These are phyloP conservation scores for Dactylorhiza incarnata DNA, from an alignment of 106 monocot species.

Conservation along the genomic window DNA sequence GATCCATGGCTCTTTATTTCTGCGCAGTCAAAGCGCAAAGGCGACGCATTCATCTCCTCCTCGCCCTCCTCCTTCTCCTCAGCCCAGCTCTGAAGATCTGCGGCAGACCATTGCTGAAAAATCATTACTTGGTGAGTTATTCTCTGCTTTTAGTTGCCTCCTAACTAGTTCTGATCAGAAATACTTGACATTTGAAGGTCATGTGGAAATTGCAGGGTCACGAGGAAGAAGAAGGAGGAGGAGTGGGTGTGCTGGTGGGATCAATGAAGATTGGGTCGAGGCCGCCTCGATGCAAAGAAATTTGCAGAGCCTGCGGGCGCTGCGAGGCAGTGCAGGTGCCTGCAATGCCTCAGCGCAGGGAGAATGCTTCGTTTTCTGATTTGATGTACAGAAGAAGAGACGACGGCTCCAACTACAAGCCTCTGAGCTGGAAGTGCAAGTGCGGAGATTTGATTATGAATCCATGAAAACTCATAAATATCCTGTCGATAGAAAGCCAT, in stretches of 20 bases:
- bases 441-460: slow-evolving; percentile 18
- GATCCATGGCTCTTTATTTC: background rate
- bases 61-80: slow-evolving; percentile 9
- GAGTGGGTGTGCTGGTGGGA: background rate
- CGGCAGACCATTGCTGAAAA: slow-evolving; percentile 4
- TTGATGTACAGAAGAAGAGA: slow-evolving; percentile 4
- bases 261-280: slow-evolving; percentile 11
- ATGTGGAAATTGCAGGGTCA: background rate
- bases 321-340: slow-evolving; percentile 21
- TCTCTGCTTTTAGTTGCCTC: background rate
- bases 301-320: slow-evolving; percentile 10
- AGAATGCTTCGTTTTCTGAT: background rate
- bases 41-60: background rate
- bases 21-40: background rate
- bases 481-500: too few relatives aligned
- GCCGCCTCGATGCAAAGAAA: slow-evolving; percentile 10
- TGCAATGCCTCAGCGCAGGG: background rate
- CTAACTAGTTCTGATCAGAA: background rate
- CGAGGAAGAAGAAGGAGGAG: background rate
- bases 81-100: background rate
- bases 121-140: too few relatives aligned
- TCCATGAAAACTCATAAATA: slow-evolving; percentile 2
- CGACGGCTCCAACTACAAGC: slow-evolving; percentile 19
- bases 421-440: slow-evolving; percentile 22
- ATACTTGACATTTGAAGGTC: background rate